Evolutionary conservation across 441 rosid species (phyloP), one percentile per base, ranked within the genome.

Genomic region (Geranium incanum): DNA sequence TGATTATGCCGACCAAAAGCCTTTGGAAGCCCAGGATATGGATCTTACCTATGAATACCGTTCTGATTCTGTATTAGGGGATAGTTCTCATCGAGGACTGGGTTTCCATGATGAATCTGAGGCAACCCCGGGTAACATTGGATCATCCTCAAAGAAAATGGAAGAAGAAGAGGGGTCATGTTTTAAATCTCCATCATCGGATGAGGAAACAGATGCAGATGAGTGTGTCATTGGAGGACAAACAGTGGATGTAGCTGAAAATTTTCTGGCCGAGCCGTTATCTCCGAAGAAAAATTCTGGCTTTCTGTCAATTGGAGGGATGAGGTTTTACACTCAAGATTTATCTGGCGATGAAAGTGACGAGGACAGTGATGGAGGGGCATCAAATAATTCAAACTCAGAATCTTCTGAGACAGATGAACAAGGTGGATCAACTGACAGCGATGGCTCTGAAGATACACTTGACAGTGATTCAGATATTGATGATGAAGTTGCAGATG

Each of bases 401-500:
- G 88, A 79, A 68, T 81, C 87, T 18, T 77, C 88, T 63, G 81
- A 80, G 63, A 36, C 36, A 15, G 85, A 69, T 60, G 87, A 71
- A 19, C 70, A 63, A 38, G 73, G 38, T 52, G 85, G 78, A 70
- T 75, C 71, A 48, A 86, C 83, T 69, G 90, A 78, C 70, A 83
- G 86, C 71, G 89, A 81, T 65, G 75, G 63, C 76, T 88, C 84
- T 7, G 83, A 77, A 15, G 77, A 77, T 63, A 62, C 67, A 52
- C 86, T 75, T 72, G 88, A 79, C 60, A 81, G 85, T 84, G 85
- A 81, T 74, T 82, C 81, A 0, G 92, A 84, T 71, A 81, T 94
- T 75, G 96, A 89, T 78, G 96, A 90, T 21, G 94, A 83, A 33
- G 88, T 92, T 78, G 97, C 88, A 8, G 78, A 84, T 75, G 99